Percentiles rank a stretch among this genome's conserved stretches.
These are phyloP conservation scores for Chlamydomonas schloesseri DNA, from an alignment of 139 green algal genomes.

Conservation along the genomic window DNA sequence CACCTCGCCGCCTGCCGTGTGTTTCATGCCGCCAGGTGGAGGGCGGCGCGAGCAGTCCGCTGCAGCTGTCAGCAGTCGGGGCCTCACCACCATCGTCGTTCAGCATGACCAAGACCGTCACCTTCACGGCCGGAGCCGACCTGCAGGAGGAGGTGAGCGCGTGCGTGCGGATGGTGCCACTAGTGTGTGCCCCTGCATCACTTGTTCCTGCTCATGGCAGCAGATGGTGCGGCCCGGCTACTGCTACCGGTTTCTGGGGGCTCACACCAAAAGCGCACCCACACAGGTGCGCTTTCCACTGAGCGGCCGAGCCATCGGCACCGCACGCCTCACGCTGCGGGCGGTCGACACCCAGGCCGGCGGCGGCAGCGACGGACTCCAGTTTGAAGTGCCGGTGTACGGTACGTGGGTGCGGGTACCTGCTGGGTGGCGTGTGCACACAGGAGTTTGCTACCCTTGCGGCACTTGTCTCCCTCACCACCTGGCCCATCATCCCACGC, in stretches of 20 bases:
- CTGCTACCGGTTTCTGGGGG: too few relatives aligned
- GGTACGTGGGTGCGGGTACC: background rate
- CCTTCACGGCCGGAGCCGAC: background rate
- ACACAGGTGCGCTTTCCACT: constrained; percentile 60
- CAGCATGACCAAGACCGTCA: background rate
- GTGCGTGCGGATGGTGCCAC: too few relatives aligned
- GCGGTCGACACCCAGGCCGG: background rate
- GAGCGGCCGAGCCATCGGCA: constrained; percentile 35
- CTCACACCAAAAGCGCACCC: too few relatives aligned
- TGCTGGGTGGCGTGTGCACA: too few relatives aligned
- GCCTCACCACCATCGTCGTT: too few relatives aligned
- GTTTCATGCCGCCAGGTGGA: background rate
- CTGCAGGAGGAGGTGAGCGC: constrained; percentile 10
- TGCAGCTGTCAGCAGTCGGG: background rate
- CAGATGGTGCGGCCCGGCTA: too few relatives aligned
- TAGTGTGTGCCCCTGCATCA: too few relatives aligned
- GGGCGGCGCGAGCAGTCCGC: background rate
- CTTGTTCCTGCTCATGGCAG: too few relatives aligned
- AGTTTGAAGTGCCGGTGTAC: constrained; percentile 13
- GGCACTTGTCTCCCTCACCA: too few relatives aligned
- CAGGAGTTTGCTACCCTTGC: too few relatives aligned
- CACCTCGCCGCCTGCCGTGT: too few relatives aligned
- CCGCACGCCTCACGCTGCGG: constrained; percentile 16
- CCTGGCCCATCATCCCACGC: background rate
- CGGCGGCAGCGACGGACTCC: background rate